Conservation (phyloP, 768 basidiomycete species). For the Gloeopeniophorella convolvens region DNA sequence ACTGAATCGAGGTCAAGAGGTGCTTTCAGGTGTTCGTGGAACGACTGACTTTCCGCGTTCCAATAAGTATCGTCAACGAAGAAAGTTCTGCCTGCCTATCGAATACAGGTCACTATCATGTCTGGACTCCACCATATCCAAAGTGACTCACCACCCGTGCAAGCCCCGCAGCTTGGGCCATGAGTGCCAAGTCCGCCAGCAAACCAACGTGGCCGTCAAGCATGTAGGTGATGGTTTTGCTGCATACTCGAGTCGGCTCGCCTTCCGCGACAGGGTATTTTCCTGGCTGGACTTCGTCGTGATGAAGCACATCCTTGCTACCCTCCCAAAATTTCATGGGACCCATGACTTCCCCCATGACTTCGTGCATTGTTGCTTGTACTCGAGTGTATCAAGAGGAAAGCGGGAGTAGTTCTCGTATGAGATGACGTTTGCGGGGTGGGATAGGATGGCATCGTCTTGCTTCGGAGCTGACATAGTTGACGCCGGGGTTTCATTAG, state of each 20-base stretch:
- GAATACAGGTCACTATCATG: too few species aligned
- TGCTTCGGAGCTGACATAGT: conserved; percentile 18
- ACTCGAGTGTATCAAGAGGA: conserved; percentile 51
- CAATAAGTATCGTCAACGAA: conserved; percentile 65
- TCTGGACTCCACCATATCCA: too few species aligned
- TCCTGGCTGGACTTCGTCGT: conserved; percentile 21
- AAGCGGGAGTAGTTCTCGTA: conserved; percentile 54
- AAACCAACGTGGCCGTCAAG: conserved; percentile 61
- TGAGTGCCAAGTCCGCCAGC: conserved; percentile 55
- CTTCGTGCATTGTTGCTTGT: conserved; percentile 50
- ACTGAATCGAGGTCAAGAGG: conserved; percentile 28
- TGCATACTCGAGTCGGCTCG: conserved; percentile 33
- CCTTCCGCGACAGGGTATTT: conserved; percentile 25
- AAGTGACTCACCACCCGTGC: conserved; percentile 50
- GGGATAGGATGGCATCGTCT: conserved; percentile 20
- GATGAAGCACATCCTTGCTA: conserved; percentile 30
- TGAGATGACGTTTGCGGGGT: conserved; percentile 33
- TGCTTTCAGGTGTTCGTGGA: background rate
- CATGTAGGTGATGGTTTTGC: conserved; percentile 66
- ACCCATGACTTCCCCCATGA: conserved; percentile 40
- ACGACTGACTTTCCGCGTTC: conserved; percentile 61
- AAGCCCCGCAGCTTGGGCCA: conserved; percentile 61
- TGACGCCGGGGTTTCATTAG: conserved; percentile 19
- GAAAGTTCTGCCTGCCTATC: conserved; percentile 61
- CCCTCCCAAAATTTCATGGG: conserved; percentile 48